A percentile compares a stretch with the other conserved stretches of the same genome.
Evolutionary conservation across 148 eudicot species (phyloP).

Genomic region (Dysphania ambrosioides): DNA sequence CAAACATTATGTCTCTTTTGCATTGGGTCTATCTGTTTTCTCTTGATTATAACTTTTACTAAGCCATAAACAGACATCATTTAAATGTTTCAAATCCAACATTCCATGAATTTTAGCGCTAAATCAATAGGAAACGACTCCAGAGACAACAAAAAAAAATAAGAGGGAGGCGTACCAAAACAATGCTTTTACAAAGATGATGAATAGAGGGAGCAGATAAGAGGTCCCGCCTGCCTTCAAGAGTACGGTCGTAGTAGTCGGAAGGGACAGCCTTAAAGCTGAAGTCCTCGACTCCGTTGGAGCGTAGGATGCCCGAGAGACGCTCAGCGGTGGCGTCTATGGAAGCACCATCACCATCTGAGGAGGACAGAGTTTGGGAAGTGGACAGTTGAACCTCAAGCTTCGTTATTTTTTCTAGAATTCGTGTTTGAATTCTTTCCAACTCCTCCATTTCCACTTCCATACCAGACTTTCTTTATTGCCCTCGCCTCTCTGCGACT

Average conservation of each 20-base stretch:
- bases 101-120: too few relatives aligned
- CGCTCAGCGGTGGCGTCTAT: constrained; percentile 51
- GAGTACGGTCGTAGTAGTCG: constrained; percentile 73
- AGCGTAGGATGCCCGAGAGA: constrained; percentile 63
- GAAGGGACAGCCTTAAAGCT: constrained; percentile 60
- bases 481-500: too few relatives aligned
- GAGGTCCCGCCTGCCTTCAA: constrained; percentile 60
- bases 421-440: constrained; percentile 52
- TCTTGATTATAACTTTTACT: too few relatives aligned
- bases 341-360: constrained; percentile 27
- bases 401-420: constrained; percentile 50
- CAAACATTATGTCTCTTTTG: too few relatives aligned
- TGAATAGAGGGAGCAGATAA: constrained; percentile 74
- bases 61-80: too few relatives aligned
- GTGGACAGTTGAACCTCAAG: constrained; percentile 50
- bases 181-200: constrained; percentile 96
- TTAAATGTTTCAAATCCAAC: too few relatives aligned
- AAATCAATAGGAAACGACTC: too few relatives aligned
- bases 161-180: constrained; percentile 43
- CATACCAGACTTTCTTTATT: background rate
- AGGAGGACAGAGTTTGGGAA: constrained; percentile 40
- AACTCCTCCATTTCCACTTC: constrained; percentile 45
- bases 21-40: too few relatives aligned
- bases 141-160: background rate
- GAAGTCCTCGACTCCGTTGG: constrained; percentile 54